These are phyloP conservation scores for Apiospora pterosperma DNA, from an alignment of 2,329 filamentous ascomycete genomes.

Conservation along the genomic window DNA sequence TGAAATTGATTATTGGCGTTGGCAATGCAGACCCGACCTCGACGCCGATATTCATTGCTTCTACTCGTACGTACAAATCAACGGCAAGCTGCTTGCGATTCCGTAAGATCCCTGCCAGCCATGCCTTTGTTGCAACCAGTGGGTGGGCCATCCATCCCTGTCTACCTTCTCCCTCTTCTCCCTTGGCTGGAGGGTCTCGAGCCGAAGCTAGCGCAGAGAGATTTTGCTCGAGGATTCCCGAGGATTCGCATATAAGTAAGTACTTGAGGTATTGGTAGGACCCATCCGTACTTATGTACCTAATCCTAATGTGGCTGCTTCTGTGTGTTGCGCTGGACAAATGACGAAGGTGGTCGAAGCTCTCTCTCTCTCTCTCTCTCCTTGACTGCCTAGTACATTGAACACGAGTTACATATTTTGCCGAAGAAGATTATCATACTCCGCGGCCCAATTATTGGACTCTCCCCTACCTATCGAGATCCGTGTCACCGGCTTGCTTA, in stretches of 20 bases:
- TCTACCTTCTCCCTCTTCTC: background rate
- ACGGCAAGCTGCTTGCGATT: background rate
- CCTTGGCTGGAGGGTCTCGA: background rate
- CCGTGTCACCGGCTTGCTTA: background rate
- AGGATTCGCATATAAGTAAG: conserved; percentile 4
- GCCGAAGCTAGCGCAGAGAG: conserved; percentile 6
- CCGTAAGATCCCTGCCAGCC: conserved; percentile 1
- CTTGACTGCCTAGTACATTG: background rate
- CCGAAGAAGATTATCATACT: background rate
- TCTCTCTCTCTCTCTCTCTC: background rate
- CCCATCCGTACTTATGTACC: background rate
- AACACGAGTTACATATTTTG: background rate
- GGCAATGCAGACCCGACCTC: background rate
- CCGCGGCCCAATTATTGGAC: background rate
- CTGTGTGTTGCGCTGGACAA: background rate
- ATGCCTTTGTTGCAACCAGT: background rate
- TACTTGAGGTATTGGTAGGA: background rate
- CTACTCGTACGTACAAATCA: background rate
- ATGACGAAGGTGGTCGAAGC: background rate
- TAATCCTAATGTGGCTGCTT: no score
- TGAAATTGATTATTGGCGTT: background rate
- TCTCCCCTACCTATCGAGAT: background rate
- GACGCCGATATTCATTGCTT: background rate
- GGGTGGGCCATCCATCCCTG: background rate
- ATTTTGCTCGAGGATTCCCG: conserved; percentile 6